Conservation (phyloP, 2,329 filamentous ascomycete species). For the Fonsecaea pugnacius region DNA sequence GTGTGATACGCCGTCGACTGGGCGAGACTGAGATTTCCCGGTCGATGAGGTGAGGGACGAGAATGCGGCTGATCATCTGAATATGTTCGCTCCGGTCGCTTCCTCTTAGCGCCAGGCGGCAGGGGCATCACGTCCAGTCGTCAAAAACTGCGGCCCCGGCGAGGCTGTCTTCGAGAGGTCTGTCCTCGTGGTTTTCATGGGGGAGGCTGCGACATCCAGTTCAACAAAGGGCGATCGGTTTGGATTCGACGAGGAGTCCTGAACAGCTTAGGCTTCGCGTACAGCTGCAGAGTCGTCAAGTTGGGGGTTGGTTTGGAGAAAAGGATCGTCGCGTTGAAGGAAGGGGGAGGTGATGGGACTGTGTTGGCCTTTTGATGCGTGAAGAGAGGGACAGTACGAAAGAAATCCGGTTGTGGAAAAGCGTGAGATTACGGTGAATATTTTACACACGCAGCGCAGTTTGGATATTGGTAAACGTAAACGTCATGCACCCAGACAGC, state of each 20-base stretch:
- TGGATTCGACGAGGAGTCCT: background rate
- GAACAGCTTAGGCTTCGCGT: background rate
- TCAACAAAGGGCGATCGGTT: background rate
- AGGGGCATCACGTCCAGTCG: conserved; percentile 53
- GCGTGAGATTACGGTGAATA: background rate
- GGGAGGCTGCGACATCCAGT: conserved; percentile 20
- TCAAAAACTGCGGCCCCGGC: conserved; percentile 20
- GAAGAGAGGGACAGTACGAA: background rate
- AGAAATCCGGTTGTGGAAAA: conserved; percentile 3
- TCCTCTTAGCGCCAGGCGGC: conserved; percentile 58
- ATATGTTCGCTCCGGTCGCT: conserved; percentile 54
- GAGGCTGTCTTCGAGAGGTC: conserved; percentile 14
- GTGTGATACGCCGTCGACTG: conserved; percentile 53
- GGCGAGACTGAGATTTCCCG: conserved; percentile 55
- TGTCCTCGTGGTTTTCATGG: conserved; percentile 24
- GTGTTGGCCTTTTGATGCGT: background rate
- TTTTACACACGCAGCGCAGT: background rate
- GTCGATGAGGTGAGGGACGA: conserved; percentile 54
- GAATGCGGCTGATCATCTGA: conserved; percentile 47
- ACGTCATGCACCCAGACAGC: background rate
- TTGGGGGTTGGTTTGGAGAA: background rate
- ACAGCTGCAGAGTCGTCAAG: background rate
- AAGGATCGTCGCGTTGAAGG: background rate
- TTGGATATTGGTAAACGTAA: background rate
- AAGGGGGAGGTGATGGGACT: background rate